Conservation (phyloP, 495 filamentous ascomycete genomes). For the Lasiosphaeris hirsuta region DNA sequence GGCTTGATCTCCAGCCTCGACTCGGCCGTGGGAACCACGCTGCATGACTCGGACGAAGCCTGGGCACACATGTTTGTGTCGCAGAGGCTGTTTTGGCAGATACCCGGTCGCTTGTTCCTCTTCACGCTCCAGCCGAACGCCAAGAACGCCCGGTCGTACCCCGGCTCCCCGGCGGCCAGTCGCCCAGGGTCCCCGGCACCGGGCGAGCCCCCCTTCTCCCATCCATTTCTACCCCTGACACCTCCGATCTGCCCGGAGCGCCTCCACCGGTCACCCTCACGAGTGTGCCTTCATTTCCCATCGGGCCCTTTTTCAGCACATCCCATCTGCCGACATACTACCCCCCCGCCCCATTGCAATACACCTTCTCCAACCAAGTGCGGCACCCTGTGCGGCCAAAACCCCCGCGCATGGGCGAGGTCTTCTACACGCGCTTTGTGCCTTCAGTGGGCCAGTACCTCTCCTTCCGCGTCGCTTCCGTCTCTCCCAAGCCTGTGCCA, state of each 20-base stretch:
- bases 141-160: conserved; percentile 48
- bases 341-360: conserved; percentile 77
- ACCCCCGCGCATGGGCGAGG: conserved; percentile 80
- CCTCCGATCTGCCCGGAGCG: conserved; percentile 29
- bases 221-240: conserved; percentile 16
- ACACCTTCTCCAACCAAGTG: conserved; percentile 70
- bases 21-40: conserved; percentile 65
- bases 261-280: conserved; percentile 32
- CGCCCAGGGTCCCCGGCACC: conserved; percentile 60
- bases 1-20: conserved; percentile 74
- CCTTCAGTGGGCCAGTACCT: conserved; percentile 80
- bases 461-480: conserved; percentile 75
- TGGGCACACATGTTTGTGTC: conserved; percentile 83
- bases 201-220: conserved; percentile 32
- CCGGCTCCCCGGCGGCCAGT: conserved; percentile 50
- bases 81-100: conserved; percentile 83
- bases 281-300: conserved; percentile 35
- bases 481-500: conserved; percentile 50
- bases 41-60: conserved; percentile 59
- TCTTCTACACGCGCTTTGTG: conserved; percentile 85
- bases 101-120: conserved; percentile 81
- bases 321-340: conserved; percentile 89
- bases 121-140: conserved; percentile 69
- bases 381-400: conserved; percentile 88
- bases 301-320: conserved; percentile 68